These are phyloP conservation scores for Tirmania nivea DNA, from an alignment of 495 filamentous ascomycete species.

Conservation along the genomic window DNA sequence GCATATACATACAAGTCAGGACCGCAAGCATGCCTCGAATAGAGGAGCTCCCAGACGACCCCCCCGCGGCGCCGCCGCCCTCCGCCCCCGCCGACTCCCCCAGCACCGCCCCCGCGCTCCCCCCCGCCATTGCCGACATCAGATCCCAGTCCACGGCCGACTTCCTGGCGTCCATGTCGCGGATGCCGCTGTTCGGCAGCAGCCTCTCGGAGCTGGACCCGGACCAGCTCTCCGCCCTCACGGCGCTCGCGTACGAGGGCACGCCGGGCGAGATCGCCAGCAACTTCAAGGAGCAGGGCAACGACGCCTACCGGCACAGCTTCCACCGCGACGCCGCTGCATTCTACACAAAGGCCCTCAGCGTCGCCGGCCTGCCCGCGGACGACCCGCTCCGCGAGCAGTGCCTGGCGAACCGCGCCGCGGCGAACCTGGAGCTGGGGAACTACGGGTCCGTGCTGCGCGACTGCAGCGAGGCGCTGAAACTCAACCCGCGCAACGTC, in stretches of 20 bases:
- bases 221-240: conserved; percentile 47
- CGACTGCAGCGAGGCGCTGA: conserved; percentile 62
- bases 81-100: background rate
- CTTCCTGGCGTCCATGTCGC: conserved; percentile 15
- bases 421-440: conserved; percentile 8
- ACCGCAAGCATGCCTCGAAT: no score
- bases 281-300: conserved; percentile 71
- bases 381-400: background rate
- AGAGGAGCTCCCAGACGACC: no score
- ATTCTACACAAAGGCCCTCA: conserved; percentile 67
- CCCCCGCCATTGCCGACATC: conserved; percentile 12
- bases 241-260: conserved; percentile 80
- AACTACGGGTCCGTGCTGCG: conserved; percentile 69
- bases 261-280: conserved; percentile 56
- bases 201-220: conserved; percentile 41
- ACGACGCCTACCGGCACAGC: conserved; percentile 56
- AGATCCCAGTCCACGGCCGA: conserved; percentile 13
- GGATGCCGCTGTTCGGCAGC: conserved; percentile 50
- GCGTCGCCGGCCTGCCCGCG: background rate
- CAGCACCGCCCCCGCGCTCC: conserved; percentile 6
- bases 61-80: background rate
- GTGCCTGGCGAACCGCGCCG: background rate
- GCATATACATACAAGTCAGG: no score
- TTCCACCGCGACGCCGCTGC: conserved; percentile 69
- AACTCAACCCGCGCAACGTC: conserved; percentile 41